Percentiles rank a stretch among this genome's conserved stretches.
Conservation (phyloP, 352 stramenopile species). For the Globisporangium radiosum region DNA sequence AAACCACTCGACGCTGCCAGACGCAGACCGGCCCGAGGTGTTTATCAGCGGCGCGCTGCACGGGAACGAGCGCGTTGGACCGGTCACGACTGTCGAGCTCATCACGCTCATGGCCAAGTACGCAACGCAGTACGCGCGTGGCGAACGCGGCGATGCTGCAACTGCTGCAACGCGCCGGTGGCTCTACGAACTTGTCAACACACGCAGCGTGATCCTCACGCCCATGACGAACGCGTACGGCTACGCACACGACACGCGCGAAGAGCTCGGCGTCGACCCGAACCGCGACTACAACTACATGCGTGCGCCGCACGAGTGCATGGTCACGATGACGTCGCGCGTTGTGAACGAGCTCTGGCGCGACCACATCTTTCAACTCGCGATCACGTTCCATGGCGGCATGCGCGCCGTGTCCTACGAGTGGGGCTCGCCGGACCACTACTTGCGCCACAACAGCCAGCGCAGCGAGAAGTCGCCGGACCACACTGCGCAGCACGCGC, state of each 20-base stretch:
- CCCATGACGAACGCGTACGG: conserved; percentile 94
- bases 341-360: conserved; percentile 96
- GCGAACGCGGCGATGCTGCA: conserved; percentile 9
- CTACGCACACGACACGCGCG: conserved; percentile 77
- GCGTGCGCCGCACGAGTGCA: conserved; percentile 78
- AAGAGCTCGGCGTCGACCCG: conserved; percentile 90
- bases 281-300: conserved; percentile 99
- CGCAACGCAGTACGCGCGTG: conserved; percentile 28
- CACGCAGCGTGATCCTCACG: conserved; percentile 71
- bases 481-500: conserved; percentile 58
- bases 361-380: conserved; percentile 95
- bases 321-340: conserved; percentile 93
- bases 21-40: conserved; percentile 86
- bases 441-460: conserved; percentile 43
- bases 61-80: conserved; percentile 93
- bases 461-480: conserved; percentile 77
- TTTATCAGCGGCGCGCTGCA: conserved; percentile 97
- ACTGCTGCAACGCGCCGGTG: conserved; percentile 53
- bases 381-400: conserved; percentile 97
- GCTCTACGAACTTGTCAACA: conserved; percentile 82
- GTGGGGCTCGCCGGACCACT: conserved; percentile 93
- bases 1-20: conserved; percentile 78
- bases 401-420: conserved; percentile 97
- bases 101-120: conserved; percentile 80
- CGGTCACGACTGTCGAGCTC: conserved; percentile 87